Conservation (phyloP, 441 rosid genomes). For the Raphanus hybrid region DNA sequence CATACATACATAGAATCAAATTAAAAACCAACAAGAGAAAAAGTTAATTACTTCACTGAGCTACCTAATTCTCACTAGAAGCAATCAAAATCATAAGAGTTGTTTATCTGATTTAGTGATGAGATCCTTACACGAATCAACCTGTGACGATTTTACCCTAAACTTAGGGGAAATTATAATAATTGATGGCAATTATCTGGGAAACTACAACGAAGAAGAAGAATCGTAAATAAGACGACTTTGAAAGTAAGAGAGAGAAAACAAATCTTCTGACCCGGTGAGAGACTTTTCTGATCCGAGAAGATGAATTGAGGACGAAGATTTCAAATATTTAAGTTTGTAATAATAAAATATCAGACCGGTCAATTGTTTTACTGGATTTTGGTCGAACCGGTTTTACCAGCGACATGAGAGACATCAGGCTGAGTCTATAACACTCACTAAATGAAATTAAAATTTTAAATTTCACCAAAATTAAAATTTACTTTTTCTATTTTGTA, state of each 20-base stretch:
- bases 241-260: slow-evolving; percentile 6
- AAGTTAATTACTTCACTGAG: neutral
- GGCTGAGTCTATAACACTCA: too few species aligned
- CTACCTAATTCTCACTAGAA: neutral
- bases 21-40: neutral
- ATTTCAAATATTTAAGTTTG: neutral
- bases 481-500: too few species aligned
- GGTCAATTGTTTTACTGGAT: neutral
- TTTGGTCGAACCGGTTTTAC: neutral
- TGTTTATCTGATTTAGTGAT: neutral
- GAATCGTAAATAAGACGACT: slow-evolving; percentile 15
- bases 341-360: neutral
- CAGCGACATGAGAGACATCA: too few species aligned
- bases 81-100: neutral
- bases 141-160: neutral
- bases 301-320: neutral
- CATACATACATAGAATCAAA: neutral
- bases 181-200: neutral
- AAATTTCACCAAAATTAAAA: too few species aligned
- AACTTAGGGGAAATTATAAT: neutral
- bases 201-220: neutral
- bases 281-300: neutral
- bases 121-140: neutral
- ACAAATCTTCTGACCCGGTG: slow-evolving; percentile 12
- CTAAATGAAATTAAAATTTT: too few species aligned